Conservation (phyloP, 495 filamentous ascomycete genomes). For the Podospora tetraspora region DNA sequence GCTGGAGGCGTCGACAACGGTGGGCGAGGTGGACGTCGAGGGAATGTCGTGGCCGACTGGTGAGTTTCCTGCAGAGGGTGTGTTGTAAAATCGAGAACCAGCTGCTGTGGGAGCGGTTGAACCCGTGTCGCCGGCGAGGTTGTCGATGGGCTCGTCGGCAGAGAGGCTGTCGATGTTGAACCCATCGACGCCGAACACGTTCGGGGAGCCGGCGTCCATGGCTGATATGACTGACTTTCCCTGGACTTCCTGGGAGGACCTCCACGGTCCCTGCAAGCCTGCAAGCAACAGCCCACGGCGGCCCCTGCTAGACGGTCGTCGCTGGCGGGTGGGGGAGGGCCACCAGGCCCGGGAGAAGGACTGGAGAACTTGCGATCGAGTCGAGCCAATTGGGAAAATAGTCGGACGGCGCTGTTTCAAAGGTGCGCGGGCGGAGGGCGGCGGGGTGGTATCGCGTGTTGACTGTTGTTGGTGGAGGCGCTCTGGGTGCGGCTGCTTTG, state of each 20-base stretch:
- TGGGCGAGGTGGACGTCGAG: constrained; percentile 25
- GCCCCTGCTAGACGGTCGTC: no score
- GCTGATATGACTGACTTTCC: no score
- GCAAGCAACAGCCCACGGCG: no score
- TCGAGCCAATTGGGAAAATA: no score
- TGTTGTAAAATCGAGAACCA: constrained; percentile 9
- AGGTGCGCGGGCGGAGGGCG: no score
- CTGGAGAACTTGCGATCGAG: no score
- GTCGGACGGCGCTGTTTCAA: no score
- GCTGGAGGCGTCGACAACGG: constrained; percentile 26
- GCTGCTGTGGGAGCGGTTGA: constrained; percentile 14
- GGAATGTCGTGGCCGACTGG: constrained; percentile 27
- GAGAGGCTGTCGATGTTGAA: constrained; percentile 14
- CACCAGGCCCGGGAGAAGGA: not conserved
- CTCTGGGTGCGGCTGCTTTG: no score
- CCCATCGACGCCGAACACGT: constrained; percentile 25
- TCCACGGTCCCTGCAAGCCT: no score
- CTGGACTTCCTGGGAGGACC: no score
- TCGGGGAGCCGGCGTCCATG: constrained; percentile 26
- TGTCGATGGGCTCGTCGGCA: constrained; percentile 12
- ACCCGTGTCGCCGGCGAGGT: constrained; percentile 17
- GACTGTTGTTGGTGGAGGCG: no score
- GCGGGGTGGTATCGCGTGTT: no score
- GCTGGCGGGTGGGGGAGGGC: not conserved
- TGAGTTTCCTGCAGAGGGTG: constrained; percentile 15